These are phyloP conservation scores for Alloascoidea africana DNA, from an alignment of 805 yeast genomes.

Conservation along the genomic window DNA sequence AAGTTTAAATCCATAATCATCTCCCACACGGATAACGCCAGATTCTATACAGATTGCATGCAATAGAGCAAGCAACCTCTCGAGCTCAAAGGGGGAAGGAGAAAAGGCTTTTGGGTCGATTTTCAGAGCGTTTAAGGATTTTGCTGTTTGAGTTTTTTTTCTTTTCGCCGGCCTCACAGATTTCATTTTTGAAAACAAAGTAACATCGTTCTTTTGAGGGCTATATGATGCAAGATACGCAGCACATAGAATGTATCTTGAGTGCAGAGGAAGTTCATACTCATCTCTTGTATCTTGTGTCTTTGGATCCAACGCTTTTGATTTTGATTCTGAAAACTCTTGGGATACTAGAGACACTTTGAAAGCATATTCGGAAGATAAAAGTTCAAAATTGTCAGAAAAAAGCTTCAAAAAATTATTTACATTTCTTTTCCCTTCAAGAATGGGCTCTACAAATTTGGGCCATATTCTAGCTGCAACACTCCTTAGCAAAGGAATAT, in stretches of 20 bases:
- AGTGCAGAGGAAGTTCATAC: conserved; percentile 37
- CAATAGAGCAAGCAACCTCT: conserved; percentile 65
- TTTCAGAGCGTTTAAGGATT: conserved; percentile 28
- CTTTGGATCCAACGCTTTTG: conserved; percentile 6
- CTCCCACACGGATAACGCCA: conserved; percentile 16
- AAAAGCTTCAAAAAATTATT: conserved; percentile 12
- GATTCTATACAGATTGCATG: conserved; percentile 46
- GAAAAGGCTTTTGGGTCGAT: conserved; percentile 47
- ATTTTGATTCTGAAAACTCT: conserved; percentile 6
- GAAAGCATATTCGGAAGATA: conserved; percentile 11
- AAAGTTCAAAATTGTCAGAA: conserved; percentile 11
- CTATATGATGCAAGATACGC: conserved; percentile 73
- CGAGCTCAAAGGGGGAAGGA: conserved; percentile 65
- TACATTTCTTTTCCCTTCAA: conserved; percentile 5
- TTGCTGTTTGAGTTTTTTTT: conserved; percentile 25
- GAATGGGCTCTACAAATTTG: conserved; percentile 13
- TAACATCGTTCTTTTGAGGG: conserved; percentile 53
- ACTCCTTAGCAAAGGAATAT: conserved; percentile 15
- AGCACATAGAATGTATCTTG: conserved; percentile 65
- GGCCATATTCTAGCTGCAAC: conserved; percentile 17
- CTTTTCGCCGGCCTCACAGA: conserved; percentile 22
- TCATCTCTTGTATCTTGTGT: conserved; percentile 6
- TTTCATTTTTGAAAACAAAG: conserved; percentile 50
- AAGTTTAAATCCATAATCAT: conserved; percentile 20
- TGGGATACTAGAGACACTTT: conserved; percentile 9